Percentiles rank a stretch among this genome's conserved stretches.
Conservation (phyloP, 129 eudicot genomes). For the Artemisia argyi region DNA sequence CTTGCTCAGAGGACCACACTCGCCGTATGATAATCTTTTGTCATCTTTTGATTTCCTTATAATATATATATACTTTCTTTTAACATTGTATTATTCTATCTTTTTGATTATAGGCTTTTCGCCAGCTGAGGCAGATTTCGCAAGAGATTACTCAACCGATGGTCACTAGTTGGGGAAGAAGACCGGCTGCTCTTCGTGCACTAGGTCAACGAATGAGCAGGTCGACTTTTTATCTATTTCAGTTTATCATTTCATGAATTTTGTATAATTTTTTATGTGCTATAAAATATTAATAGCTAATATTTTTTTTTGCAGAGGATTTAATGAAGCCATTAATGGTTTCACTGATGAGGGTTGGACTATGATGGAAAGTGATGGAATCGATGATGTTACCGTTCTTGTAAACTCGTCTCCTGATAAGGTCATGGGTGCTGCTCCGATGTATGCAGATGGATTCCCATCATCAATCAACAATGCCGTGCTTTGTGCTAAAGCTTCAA, state of each 20-base stretch:
- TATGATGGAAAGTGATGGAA: constrained; percentile 77
- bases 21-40: constrained; percentile 44
- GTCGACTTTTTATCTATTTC: constrained; percentile 24
- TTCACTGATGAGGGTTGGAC: constrained; percentile 95
- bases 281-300: not conserved
- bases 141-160: constrained; percentile 81
- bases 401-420: constrained; percentile 78
- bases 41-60: not conserved
- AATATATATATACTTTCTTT: not conserved
- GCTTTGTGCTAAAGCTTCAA: constrained; percentile 89
- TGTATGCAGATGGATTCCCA: constrained; percentile 72
- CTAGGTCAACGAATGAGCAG: constrained; percentile 89
- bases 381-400: constrained; percentile 79
- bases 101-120: constrained; percentile 64
- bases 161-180: constrained; percentile 82
- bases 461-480: constrained; percentile 71
- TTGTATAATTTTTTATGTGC: not conserved
- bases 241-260: not conserved
- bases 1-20: constrained; percentile 85
- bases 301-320: constrained; percentile 54
- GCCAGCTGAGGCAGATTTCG: constrained; percentile 80
- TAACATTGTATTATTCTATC: not conserved
- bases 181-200: constrained; percentile 89
- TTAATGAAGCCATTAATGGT: constrained; percentile 90
- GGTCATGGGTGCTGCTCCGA: constrained; percentile 58